Conservation (phyloP, 2,329 filamentous ascomycete species). For the Fusarium irregulare region DNA sequence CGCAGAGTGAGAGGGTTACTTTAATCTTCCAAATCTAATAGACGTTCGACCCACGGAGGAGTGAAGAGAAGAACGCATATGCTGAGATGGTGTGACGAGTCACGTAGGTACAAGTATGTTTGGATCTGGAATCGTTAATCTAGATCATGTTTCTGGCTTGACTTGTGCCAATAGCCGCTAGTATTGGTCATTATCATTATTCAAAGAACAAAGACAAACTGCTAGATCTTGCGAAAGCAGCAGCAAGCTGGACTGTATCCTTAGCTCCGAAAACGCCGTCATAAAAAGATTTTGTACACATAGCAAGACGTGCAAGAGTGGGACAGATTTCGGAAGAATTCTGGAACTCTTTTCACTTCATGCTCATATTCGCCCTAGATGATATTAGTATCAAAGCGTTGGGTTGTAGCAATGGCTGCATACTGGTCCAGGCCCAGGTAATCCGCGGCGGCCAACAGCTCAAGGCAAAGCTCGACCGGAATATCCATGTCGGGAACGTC, state of each 20-base stretch:
- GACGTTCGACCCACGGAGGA: constrained; percentile 65
- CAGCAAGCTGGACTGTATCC: constrained; percentile 15
- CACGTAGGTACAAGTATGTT: constrained; percentile 13
- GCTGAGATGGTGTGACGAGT: constrained; percentile 60
- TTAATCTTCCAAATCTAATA: constrained; percentile 66
- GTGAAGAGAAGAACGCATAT: constrained; percentile 63
- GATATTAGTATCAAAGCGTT: constrained; percentile 47
- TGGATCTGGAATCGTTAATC: not conserved
- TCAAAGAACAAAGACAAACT: constrained; percentile 20
- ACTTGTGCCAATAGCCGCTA: not conserved
- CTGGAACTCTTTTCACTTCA: constrained; percentile 46
- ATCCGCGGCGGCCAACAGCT: constrained; percentile 81
- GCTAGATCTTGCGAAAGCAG: not conserved
- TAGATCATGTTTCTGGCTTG: not conserved
- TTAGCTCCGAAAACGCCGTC: constrained; percentile 38
- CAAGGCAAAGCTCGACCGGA: constrained; percentile 80
- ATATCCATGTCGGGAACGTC: constrained; percentile 86
- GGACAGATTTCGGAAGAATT: not conserved
- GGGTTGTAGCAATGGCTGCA: constrained; percentile 42
- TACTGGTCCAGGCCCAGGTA: constrained; percentile 75
- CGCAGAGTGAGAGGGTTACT: constrained; percentile 64
- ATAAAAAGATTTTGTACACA: constrained; percentile 1
- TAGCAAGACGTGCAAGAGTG: not conserved
- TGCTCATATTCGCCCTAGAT: constrained; percentile 53
- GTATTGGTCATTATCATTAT: constrained; percentile 30